A percentile compares a stretch with the other conserved stretches of the same genome.
Conservation (phyloP, 2,329 filamentous ascomycete genomes). For the Epicoccum nigrum region DNA sequence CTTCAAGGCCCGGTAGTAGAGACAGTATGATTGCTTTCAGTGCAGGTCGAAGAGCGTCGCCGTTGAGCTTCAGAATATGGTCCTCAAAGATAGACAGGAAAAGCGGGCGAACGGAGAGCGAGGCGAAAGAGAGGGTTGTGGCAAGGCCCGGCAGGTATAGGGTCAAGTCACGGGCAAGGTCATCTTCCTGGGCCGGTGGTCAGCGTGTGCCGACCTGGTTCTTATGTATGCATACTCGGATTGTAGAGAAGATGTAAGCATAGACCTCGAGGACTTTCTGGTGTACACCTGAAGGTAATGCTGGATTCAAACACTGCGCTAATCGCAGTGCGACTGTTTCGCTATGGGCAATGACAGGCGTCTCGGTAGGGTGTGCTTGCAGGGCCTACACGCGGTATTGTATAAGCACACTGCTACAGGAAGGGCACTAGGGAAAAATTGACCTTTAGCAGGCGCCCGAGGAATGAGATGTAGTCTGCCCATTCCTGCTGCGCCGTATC, state of each 20-base stretch:
- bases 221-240: slow-evolving; percentile 63
- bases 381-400: slow-evolving; percentile 66
- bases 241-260: slow-evolving; percentile 82
- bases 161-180: slow-evolving; percentile 79
- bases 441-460: slow-evolving; percentile 89
- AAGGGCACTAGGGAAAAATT: slow-evolving; percentile 25
- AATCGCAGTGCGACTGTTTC: slow-evolving; percentile 84
- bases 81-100: slow-evolving; percentile 85
- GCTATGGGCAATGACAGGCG: slow-evolving; percentile 79
- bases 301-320: slow-evolving; percentile 92
- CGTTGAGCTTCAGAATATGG: slow-evolving; percentile 75
- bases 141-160: slow-evolving; percentile 90
- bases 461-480: slow-evolving; percentile 98
- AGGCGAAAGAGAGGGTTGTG: slow-evolving; percentile 90
- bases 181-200: slow-evolving; percentile 61
- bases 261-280: slow-evolving; percentile 98
- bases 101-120: slow-evolving; percentile 83
- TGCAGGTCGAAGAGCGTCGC: slow-evolving; percentile 77
- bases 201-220: slow-evolving; percentile 25
- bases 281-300: slow-evolving; percentile 92
- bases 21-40: slow-evolving; percentile 89
- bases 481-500: slow-evolving; percentile 95
- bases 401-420: slow-evolving; percentile 32
- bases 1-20: slow-evolving; percentile 89
- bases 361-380: slow-evolving; percentile 79